These are phyloP conservation scores for Shiraia sp. DNA, from an alignment of 2,329 filamentous ascomycete genomes.

Conservation along the genomic window DNA sequence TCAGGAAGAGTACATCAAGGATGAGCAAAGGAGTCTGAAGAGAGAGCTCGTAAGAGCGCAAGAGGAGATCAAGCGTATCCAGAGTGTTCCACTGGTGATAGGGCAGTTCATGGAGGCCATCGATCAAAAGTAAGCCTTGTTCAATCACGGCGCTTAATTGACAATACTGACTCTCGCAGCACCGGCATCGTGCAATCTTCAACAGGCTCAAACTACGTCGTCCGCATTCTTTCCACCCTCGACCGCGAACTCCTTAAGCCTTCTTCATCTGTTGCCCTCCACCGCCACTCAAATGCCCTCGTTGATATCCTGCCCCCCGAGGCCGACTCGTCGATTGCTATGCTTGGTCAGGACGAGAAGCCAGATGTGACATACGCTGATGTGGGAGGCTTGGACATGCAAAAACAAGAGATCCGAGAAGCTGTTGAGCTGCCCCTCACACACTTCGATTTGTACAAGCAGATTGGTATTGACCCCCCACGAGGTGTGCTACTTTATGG, in stretches of 20 bases:
- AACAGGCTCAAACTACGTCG: constrained; percentile 98
- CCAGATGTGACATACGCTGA: constrained; percentile 98
- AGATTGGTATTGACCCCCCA: constrained; percentile 98
- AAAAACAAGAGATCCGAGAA: constrained; percentile 99
- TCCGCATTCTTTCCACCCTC: constrained; percentile 95
- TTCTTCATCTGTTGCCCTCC: constrained; percentile 93
- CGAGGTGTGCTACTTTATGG: constrained; percentile 96
- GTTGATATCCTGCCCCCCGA: constrained; percentile 99
- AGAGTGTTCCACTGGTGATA: constrained; percentile 96
- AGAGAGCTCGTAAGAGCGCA: constrained; percentile 95
- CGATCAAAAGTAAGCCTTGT: constrained; percentile 81
- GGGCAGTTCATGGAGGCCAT: constrained; percentile 99
- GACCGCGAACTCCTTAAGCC: constrained; percentile 98
- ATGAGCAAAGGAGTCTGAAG: constrained; percentile 98
- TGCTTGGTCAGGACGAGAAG: constrained; percentile 96
- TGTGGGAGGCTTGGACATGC: constrained; percentile 97
- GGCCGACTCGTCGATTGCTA: constrained; percentile 97
- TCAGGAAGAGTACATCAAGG: constrained; percentile 99
- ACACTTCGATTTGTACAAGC: constrained; percentile 98
- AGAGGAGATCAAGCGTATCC: constrained; percentile 99
- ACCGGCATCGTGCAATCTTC: constrained; percentile 98
- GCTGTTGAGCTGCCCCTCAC: constrained; percentile 95
- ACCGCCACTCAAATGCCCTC: constrained; percentile 96
- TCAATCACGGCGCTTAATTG: constrained; percentile 1
- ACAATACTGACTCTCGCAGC: constrained; percentile 54